These are phyloP conservation scores for Sistotremastrum niveocremeum DNA, from an alignment of 768 basidiomycete species.

Conservation along the genomic window DNA sequence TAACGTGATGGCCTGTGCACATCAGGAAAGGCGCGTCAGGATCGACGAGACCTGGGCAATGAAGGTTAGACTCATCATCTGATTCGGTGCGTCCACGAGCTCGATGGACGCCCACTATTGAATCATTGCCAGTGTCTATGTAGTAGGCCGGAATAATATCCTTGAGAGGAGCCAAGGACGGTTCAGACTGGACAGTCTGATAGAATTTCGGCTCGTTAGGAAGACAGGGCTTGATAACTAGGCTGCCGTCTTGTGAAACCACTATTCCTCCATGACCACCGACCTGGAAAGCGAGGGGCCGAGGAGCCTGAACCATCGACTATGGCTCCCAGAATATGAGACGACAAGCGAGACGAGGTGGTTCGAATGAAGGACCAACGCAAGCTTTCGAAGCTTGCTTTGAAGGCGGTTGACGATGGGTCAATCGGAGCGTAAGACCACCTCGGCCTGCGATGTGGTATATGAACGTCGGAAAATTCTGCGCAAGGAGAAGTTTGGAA, in stretches of 20 bases:
- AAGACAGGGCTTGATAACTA: constrained; percentile 70
- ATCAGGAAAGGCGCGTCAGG: not conserved
- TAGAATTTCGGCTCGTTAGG: constrained; percentile 63
- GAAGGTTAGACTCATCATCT: constrained; percentile 47
- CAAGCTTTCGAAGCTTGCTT: too few relatives aligned
- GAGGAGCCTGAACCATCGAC: not conserved
- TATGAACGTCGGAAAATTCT: too few relatives aligned
- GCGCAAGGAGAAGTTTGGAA: too few relatives aligned
- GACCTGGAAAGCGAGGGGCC: constrained; percentile 47
- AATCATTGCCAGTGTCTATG: not conserved
- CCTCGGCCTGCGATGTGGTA: too few relatives aligned
- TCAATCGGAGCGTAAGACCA: too few relatives aligned
- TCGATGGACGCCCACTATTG: constrained; percentile 6
- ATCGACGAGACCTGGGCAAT: too few relatives aligned
- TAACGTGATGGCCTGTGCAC: constrained; percentile 60
- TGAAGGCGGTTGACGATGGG: too few relatives aligned
- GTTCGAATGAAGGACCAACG: too few relatives aligned
- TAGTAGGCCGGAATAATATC: not conserved
- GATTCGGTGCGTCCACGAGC: constrained; percentile 13
- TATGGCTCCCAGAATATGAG: too few relatives aligned
- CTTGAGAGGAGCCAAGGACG: constrained; percentile 29
- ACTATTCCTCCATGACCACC: constrained; percentile 73
- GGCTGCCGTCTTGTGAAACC: constrained; percentile 53
- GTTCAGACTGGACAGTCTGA: constrained; percentile 31
- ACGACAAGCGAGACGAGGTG: too few relatives aligned